Base-by-base conservation (phyloP, 306 rosid species). In the Prunus mira region DNA sequence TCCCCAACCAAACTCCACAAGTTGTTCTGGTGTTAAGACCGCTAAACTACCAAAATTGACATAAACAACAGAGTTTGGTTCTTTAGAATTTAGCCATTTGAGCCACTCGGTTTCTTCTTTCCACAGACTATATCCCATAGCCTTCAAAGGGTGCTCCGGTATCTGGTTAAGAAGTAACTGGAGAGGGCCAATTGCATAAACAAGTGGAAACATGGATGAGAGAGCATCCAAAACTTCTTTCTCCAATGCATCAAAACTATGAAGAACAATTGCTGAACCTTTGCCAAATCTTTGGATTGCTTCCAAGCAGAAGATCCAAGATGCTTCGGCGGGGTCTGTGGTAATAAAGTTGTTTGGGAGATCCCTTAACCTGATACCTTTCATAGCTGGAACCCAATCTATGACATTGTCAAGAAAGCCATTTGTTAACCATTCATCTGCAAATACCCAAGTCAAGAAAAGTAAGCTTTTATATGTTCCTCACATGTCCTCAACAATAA, bases 401-500 rank as follows among this genome's bases (percentile, higher is more conserved):
- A 76, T 3, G 12, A 76, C 22, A 43, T 6, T 25, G 60, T 76
- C 73, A 8, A 76, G n/a, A 41, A 54, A 67, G n/a, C 80, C 73
- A 55, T 76, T 76, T 54, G 79, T 65, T 12, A 76, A 7, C n/a
- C 46, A 66, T 45, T 76, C 73, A 66, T 66, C 73, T 76, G 65
- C 72, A 52, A 38, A 13, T 14, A 2, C 38, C 30, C 46, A 65
- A 20, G 34, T 1, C 3, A 12, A 5, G 45, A 19, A 50, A 50
- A 22, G 25, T 11, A 2, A 15, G 55, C 34, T 50, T 50, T 15
- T 50, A 50, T 49, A 30, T 30, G 34, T 30, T 0, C 34, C 34
- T 50, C 34, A 4, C 50, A 46, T 10, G 50, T 12, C 50, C 12
- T 46, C 13, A 6, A 14, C 4, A 47, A 25, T 9, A 11, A 17